Percentiles rank a stretch among this genome's conserved stretches.
phyloP scores from a whole-genome alignment of 2,329 filamentous ascomycete species.

The Hypomyces rosellus region DNA sequence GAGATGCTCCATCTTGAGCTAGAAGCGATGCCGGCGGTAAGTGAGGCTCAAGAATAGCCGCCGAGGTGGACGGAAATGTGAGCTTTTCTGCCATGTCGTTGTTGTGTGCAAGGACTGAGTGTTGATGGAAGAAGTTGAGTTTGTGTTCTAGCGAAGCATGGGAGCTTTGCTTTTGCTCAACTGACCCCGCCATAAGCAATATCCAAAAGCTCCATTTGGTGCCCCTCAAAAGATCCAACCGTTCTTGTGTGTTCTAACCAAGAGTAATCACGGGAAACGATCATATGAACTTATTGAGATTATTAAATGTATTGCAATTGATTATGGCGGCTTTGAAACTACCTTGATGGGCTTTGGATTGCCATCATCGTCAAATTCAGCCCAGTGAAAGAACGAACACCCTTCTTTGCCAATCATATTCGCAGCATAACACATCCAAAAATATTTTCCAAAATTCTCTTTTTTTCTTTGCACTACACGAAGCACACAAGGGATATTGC shows the following conservation, averaged over 20 bases:
- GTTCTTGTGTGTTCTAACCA: too few relatives aligned
- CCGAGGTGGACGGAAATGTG: constrained; percentile 26
- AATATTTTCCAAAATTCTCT: constrained; percentile 73
- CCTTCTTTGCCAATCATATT: constrained; percentile 62
- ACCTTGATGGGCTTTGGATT: constrained; percentile 45
- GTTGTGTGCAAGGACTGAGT: background rate
- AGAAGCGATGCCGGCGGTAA: constrained; percentile 20
- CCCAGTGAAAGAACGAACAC: constrained; percentile 81
- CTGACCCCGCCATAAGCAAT: too few relatives aligned
- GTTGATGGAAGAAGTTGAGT: too few relatives aligned
- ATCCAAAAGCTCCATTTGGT: too few relatives aligned
- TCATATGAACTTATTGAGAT: too few relatives aligned
- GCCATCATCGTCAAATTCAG: constrained; percentile 79
- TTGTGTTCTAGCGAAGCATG: too few relatives aligned
- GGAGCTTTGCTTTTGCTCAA: too few relatives aligned
- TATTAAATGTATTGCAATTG: constrained; percentile 18
- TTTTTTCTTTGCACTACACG: constrained; percentile 74
- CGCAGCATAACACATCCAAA: constrained; percentile 87
- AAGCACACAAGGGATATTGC: constrained; percentile 61
- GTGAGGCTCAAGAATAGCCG: constrained; percentile 26
- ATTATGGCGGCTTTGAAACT: constrained; percentile 44
- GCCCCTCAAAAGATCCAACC: too few relatives aligned
- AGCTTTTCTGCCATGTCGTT: constrained; percentile 29
- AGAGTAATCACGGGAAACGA: too few relatives aligned
- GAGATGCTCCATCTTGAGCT: constrained; percentile 2